A percentile compares a stretch with the other conserved stretches of the same genome.
Evolutionary conservation across 129 eudicot genomes (phyloP).

Genomic region (Tanacetum coccineum): DNA sequence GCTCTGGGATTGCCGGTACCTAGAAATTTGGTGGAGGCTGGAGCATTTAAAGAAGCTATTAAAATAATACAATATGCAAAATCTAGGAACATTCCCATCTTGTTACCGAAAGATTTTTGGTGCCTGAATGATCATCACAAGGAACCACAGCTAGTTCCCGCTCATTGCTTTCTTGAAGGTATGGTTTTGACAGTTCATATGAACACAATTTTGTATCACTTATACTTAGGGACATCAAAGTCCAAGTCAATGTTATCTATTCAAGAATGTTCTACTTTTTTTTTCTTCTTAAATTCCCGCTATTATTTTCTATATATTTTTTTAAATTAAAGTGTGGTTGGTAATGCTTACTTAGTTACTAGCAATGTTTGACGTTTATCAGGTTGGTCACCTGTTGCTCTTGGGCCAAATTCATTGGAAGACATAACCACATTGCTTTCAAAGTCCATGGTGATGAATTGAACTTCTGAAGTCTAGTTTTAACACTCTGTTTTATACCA

Average conservation of each 20-base stretch:
- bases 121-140: conserved; percentile 40
- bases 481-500: background rate
- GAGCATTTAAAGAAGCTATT: conserved; percentile 52
- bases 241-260: conserved; percentile 3
- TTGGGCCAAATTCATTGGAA: conserved; percentile 63
- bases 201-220: no score
- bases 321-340: conserved; percentile 2
- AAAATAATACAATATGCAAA: conserved; percentile 44
- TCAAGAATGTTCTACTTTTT: conserved; percentile 2
- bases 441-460: conserved; percentile 54
- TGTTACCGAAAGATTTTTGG: conserved; percentile 71
- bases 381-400: conserved; percentile 80
- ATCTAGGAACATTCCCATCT: conserved; percentile 46
- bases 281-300: conserved; percentile 8
- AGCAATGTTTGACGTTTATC: conserved; percentile 13
- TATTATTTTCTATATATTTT: background rate
- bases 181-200: background rate
- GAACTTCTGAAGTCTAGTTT: background rate
- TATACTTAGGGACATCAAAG: conserved; percentile 14
- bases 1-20: conserved; percentile 70
- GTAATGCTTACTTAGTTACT: background rate
- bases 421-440: conserved; percentile 58
- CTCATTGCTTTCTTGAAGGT: conserved; percentile 22
- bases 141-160: conserved; percentile 39
- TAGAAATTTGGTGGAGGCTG: conserved; percentile 48